Conservation (phyloP, 1,284 basidiomycete species). For the Rhizoctonia solani region DNA sequence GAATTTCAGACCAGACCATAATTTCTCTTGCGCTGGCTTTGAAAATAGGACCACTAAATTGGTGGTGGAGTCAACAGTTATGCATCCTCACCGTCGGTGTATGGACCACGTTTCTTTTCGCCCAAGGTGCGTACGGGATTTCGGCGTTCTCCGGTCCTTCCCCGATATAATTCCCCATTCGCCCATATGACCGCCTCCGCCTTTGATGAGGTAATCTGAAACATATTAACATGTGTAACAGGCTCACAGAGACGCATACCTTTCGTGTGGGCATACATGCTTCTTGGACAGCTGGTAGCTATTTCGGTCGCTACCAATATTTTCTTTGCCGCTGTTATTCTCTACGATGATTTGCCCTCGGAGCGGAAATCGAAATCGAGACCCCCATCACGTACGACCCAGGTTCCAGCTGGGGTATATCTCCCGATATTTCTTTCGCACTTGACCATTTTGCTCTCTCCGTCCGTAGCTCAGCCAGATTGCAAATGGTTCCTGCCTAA, state of each 20-base stretch:
- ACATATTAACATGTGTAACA: slow-evolving; percentile 34
- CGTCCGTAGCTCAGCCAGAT: slow-evolving; percentile 53
- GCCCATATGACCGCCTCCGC: not conserved
- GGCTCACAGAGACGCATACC: slow-evolving; percentile 56
- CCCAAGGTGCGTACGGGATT: slow-evolving; percentile 54
- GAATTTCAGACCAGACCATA: not conserved
- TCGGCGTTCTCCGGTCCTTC: too few species aligned
- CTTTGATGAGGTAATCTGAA: not conserved
- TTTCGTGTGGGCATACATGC: slow-evolving; percentile 70
- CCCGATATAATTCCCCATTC: not conserved
- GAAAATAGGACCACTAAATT: slow-evolving; percentile 52
- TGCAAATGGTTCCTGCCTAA: slow-evolving; percentile 56
- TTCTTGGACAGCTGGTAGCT: slow-evolving; percentile 74
- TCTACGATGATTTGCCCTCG: slow-evolving; percentile 45
- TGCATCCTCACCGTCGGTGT: slow-evolving; percentile 69
- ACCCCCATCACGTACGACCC: slow-evolving; percentile 33
- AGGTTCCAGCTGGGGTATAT: slow-evolving; percentile 48
- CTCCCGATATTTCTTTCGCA: slow-evolving; percentile 56
- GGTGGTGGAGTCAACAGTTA: slow-evolving; percentile 78
- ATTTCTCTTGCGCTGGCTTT: not conserved
- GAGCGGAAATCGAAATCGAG: slow-evolving; percentile 16
- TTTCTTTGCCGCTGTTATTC: slow-evolving; percentile 62
- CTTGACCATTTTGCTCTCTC: slow-evolving; percentile 54
- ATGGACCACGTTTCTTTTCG: slow-evolving; percentile 63
- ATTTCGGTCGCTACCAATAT: slow-evolving; percentile 70